Conservation (phyloP, 352 stramenopile species). For the Phytophthora fragariae region DNA sequence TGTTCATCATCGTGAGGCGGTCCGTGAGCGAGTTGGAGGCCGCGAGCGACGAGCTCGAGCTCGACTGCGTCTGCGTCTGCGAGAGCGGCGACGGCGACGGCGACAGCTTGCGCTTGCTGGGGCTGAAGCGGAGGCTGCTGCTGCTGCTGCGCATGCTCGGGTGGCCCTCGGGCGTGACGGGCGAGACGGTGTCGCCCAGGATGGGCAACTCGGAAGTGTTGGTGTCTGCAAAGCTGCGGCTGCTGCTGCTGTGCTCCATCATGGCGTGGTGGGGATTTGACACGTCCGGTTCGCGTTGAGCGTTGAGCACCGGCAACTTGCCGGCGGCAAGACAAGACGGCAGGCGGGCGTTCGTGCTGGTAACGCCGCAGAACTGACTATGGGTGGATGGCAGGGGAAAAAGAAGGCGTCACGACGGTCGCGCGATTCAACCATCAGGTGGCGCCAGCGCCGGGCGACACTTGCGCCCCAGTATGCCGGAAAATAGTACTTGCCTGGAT, state of each 20-base stretch:
- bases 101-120: conserved; percentile 38
- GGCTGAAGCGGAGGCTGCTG: conserved; percentile 22
- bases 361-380: conserved; percentile 19
- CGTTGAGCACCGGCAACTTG: too few species aligned
- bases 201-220: conserved; percentile 46
- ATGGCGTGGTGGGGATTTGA: conserved; percentile 30
- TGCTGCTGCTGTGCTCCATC: conserved; percentile 29
- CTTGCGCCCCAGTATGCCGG: conserved; percentile 22
- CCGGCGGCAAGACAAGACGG: conserved; percentile 5
- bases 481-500: conserved; percentile 18
- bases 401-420: conserved; percentile 16
- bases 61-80: conserved; percentile 39
- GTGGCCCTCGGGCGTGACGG: conserved; percentile 32
- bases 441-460: not conserved
- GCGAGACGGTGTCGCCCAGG: conserved; percentile 40
- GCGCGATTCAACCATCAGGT: conserved; percentile 26
- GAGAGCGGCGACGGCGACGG: conserved; percentile 29
- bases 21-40: conserved; percentile 51
- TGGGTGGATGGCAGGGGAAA: conserved; percentile 23
- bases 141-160: conserved; percentile 34
- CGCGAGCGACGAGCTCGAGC: conserved; percentile 29
- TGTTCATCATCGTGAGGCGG: conserved; percentile 69
- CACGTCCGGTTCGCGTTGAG: conserved; percentile 23
- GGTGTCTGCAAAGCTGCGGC: conserved; percentile 31
- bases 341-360: not conserved